Percentiles rank a stretch among this genome's conserved stretches.
These are phyloP conservation scores for Ligustrum vulgare DNA, from an alignment of 257 asterid genomes.

Conservation along the genomic window DNA sequence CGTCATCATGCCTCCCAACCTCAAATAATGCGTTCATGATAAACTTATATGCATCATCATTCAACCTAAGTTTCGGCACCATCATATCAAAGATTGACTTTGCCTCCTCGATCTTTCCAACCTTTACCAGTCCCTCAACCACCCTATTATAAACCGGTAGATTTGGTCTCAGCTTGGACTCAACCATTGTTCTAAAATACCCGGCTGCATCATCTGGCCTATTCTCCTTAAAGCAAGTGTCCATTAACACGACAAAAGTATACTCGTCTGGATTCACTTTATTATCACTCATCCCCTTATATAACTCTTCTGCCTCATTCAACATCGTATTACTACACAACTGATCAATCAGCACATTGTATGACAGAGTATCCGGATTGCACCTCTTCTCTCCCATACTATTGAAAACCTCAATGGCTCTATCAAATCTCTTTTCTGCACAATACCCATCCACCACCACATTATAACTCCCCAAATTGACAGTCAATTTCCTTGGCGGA, in stretches of 20 bases:
- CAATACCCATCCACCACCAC: conserved; percentile 83
- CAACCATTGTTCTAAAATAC: conserved; percentile 81
- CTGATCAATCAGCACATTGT: conserved; percentile 75
- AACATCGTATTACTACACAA: conserved; percentile 67
- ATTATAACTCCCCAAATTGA: conserved; percentile 86
- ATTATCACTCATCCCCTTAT: conserved; percentile 64
- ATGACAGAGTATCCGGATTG: conserved; percentile 75
- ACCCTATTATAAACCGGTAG: conserved; percentile 65
- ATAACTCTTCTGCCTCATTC: conserved; percentile 76
- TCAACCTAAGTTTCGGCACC: conserved; percentile 84
- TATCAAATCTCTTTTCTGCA: conserved; percentile 56
- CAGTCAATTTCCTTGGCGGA: conserved; percentile 71
- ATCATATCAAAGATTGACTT: conserved; percentile 79
- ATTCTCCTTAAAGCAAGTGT: conserved; percentile 72
- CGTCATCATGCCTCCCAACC: conserved; percentile 68
- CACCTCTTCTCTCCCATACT: conserved; percentile 83
- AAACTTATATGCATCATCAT: conserved; percentile 71
- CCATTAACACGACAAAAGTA: conserved; percentile 76
- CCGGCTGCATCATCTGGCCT: conserved; percentile 78
- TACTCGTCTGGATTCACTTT: conserved; percentile 80
- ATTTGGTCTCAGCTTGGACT: conserved; percentile 79
- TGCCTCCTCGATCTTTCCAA: conserved; percentile 77
- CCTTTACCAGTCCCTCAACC: conserved; percentile 77
- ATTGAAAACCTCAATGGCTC: conserved; percentile 68
- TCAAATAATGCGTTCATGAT: conserved; percentile 68